Base-by-base conservation (phyloP, 169 alveolate species). In the Babesia microti region DNA sequence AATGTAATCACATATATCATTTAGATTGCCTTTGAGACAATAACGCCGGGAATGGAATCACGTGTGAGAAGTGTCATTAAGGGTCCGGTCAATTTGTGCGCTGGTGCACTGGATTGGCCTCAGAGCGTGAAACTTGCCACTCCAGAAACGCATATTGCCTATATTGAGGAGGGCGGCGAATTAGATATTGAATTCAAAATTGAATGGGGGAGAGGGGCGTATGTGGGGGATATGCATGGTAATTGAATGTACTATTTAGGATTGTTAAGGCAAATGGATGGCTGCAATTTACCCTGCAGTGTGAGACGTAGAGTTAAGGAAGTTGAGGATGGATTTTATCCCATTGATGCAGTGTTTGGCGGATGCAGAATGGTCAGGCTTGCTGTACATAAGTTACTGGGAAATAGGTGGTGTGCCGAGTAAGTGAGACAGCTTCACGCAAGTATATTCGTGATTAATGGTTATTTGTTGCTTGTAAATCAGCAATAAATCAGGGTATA, bases 351-450 rank as follows among this genome's bases (percentile, higher is more conserved):
- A 29, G 47, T 72, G 57, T 81, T 81, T 43, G 79, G 89, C 22
- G 65, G 81, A n/a, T 81, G 89, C 42, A 63, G 84, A 37, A 72
- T 79, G 85, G 73, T 81, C 42, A 53, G 89, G n/a, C 49, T 73
- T n/a, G 71, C 89, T n/a, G 89, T 81, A 14, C 89, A 81, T 53
- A 81, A 81, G 40, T 74, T 81, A 21, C 59, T 81, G 49, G 85
- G 88, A 6, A 59, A 80, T 36, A 71, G 81, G 27, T 78, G 85
- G 83, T 76, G 84, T 41, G 56, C 52, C 12, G 63, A 67, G 60
- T 52, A 54, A 49, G 65, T 58, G 61, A 41, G 58, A 66, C 19
- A n/a, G 14, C 12, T 43, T n/a, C n/a, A n/a, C n/a, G n/a, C n/a
- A n/a, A n/a, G n/a, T n/a, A n/a, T n/a, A n/a, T n/a, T n/a, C n/a